phyloP scores from a whole-genome alignment of 1,139 yeast genomes.

The Hyphopichia wangnamkhiaoensis region DNA sequence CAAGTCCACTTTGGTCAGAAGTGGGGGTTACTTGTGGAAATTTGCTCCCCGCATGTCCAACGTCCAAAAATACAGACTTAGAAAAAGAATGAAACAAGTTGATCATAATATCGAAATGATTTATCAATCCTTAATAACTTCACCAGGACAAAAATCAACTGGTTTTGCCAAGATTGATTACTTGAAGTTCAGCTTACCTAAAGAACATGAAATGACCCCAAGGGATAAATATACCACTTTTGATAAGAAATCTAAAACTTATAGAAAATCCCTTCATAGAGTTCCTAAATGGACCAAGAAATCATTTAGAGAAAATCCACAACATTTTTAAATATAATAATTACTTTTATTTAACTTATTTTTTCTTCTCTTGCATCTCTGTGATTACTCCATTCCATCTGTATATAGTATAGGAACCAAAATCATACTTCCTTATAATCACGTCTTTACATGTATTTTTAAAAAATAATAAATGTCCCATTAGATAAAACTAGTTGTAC shows the following conservation, averaged over 20 bases:
- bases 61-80: constrained; percentile 79
- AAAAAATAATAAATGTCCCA: not conserved
- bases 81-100: constrained; percentile 78
- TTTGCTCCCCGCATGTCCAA: constrained; percentile 68
- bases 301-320: constrained; percentile 79
- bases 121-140: constrained; percentile 54
- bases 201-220: constrained; percentile 76
- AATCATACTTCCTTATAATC: not conserved
- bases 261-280: constrained; percentile 85
- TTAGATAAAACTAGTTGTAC: not conserved
- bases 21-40: constrained; percentile 89
- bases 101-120: constrained; percentile 77
- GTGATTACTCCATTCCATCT: not conserved
- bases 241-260: constrained; percentile 69
- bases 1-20: constrained; percentile 57
- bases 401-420: not conserved
- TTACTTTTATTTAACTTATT: not conserved
- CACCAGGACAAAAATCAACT: constrained; percentile 37
- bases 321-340: constrained; percentile 71
- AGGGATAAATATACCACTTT: constrained; percentile 87
- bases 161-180: constrained; percentile 55
- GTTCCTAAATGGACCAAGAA: constrained; percentile 90
- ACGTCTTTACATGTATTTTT: not conserved
- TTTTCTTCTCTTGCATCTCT: not conserved
- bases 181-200: constrained; percentile 64